Conservation (phyloP, 441 rosid genomes). For the Manihot esculenta region DNA sequence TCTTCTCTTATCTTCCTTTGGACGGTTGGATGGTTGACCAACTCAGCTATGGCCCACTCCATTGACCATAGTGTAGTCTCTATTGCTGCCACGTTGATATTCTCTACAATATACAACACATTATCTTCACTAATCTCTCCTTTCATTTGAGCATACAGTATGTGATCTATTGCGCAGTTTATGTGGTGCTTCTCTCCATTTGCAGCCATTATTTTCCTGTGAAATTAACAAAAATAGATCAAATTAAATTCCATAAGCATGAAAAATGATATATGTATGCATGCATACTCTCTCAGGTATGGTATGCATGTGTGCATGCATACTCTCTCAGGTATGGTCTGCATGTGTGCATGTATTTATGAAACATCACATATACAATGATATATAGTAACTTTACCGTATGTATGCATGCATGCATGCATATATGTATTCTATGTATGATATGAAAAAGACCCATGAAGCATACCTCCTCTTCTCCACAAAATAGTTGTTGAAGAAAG, state of each 20-base stretch:
- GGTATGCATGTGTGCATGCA: no score
- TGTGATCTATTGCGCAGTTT: slow-evolving; percentile 56
- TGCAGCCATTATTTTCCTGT: slow-evolving; percentile 50
- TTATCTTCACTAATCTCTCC: slow-evolving; percentile 62
- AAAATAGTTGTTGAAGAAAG: slow-evolving; percentile 51
- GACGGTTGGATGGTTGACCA: slow-evolving; percentile 49
- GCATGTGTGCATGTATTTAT: no score
- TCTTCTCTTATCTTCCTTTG: slow-evolving; percentile 48
- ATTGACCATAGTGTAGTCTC: slow-evolving; percentile 67
- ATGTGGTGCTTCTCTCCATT: slow-evolving; percentile 48
- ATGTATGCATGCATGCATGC: no score
- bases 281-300: no score
- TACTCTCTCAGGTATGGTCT: no score
- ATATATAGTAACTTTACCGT: no score
- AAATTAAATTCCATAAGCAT: neutral
- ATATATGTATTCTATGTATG: no score
- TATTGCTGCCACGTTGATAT: slow-evolving; percentile 66
- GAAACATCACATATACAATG: no score
- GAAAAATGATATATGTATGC: neutral
- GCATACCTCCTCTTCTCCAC: slow-evolving; percentile 46
- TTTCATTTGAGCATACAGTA: slow-evolving; percentile 51
- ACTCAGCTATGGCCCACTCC: slow-evolving; percentile 66
- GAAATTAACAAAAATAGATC: neutral
- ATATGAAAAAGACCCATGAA: no score
- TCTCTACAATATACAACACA: slow-evolving; percentile 61